Evolutionary conservation across 2,329 filamentous ascomycete genomes (phyloP), one percentile per base, ranked within the genome.

Genomic region (Hypomyces rosellus): DNA sequence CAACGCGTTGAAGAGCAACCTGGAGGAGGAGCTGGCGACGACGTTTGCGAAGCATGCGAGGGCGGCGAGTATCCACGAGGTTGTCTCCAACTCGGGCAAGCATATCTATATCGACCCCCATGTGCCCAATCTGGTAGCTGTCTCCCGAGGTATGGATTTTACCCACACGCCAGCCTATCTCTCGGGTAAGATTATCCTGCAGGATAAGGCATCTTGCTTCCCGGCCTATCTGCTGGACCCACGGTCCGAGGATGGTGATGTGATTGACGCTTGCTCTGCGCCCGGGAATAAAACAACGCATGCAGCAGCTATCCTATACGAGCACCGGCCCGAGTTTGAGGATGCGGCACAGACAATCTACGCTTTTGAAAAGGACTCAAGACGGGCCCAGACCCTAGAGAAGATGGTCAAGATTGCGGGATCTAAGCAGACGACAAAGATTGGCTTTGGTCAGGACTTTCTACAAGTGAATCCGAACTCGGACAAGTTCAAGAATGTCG

Each of bases 211-310:
- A 0, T 96, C 91, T 1, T 99, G 93, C 64, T 96, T 99, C 62
- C 93, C 93, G 0, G 93, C 92, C 1, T 93, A 93, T 63, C 74
- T 99, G 3, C 74, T 99, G 0, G 77, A 95, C 46, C 82, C 86
- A 0, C 71, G 71, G 0, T 71, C 81, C 8, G 74, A 80, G 51
- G 80, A 85, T 56, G 89, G 89, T 20, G 83, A 93, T 61, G 74
- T 95, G 8, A 81, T 97, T n/a, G 93, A 99, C 67, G 88, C 88
- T 0, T 97, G 92, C 65, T 89, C 93, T 0, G 93, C 93, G 1
- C 93, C 93, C 1, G 93, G 93, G 5, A 99, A 99, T 68, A 99
- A 99, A 70, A 97, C 93, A 1, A 97, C 92, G 7, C 93, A 97
- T 66, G 71, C 95, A 43, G 90, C 91, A 1, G 86, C 89, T 2